Conservation (phyloP, 768 basidiomycete species). For the Kwoniella sp. region DNA sequence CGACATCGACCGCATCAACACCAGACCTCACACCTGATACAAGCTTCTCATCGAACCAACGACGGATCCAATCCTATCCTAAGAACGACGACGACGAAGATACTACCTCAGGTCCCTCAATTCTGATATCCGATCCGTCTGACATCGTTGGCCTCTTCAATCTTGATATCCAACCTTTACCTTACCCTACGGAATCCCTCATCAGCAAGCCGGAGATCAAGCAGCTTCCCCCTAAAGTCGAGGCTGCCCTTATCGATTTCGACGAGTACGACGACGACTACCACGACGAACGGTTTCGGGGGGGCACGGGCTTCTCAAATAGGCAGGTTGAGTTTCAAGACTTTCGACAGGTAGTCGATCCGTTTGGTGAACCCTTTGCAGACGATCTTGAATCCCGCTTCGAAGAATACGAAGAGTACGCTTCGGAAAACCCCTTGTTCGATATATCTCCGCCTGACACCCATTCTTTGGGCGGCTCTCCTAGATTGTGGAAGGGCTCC, state of each 20-base stretch:
- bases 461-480: not conserved
- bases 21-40: conserved; percentile 20
- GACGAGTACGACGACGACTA: conserved; percentile 1
- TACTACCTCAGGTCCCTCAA: not conserved
- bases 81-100: not conserved
- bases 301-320: not conserved
- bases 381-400: not conserved
- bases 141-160: conserved; percentile 7
- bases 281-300: not conserved
- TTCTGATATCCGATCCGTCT: conserved; percentile 3
- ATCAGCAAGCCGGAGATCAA: not conserved
- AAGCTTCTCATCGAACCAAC: not conserved
- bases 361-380: not conserved
- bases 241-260: not conserved
- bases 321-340: not conserved
- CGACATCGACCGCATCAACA: not conserved
- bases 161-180: conserved; percentile 1
- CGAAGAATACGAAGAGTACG: not conserved
- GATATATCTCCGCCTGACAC: not conserved
- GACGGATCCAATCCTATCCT: not conserved
- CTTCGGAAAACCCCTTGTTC: not conserved
- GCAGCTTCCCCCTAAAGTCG: not conserved
- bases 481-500: not conserved
- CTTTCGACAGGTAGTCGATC: not conserved
- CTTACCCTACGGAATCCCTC: conserved; percentile 4